These are phyloP conservation scores for Coemansia sp. DNA, from an alignment of 192 early-diverging fungal genomes.

Conservation along the genomic window DNA sequence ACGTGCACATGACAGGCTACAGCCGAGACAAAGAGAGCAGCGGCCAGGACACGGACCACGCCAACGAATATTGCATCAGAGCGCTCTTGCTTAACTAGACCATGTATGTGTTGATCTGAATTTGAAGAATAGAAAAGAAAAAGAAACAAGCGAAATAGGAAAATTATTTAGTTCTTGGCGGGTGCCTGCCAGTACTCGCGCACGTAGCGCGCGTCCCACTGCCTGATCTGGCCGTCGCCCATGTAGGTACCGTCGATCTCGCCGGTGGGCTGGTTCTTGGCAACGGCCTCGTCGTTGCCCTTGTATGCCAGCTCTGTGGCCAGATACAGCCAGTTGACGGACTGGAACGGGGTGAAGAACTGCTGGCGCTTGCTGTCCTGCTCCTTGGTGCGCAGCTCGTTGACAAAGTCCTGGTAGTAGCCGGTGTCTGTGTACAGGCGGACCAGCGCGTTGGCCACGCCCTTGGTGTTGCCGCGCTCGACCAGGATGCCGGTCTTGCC, in stretches of 20 bases:
- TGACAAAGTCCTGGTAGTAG: conserved; percentile 57
- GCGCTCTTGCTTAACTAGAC: background rate
- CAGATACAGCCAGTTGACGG: conserved; percentile 75
- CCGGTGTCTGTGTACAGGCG: conserved; percentile 59
- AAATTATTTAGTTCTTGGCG: background rate
- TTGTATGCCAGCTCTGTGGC: conserved; percentile 59
- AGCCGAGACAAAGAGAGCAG: background rate
- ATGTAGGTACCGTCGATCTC: conserved; percentile 49
- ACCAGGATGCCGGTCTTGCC: conserved; percentile 69
- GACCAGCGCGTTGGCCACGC: conserved; percentile 63
- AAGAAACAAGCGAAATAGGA: background rate
- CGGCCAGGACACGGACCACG: background rate
- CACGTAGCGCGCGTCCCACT: conserved; percentile 51
- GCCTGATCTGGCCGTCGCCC: conserved; percentile 44
- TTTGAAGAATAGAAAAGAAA: background rate
- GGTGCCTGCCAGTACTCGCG: conserved; percentile 48
- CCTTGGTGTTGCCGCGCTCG: conserved; percentile 60
- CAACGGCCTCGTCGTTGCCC: conserved; percentile 38
- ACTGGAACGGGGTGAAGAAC: conserved; percentile 67
- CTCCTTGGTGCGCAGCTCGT: conserved; percentile 52
- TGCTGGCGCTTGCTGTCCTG: conserved; percentile 63
- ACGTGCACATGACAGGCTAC: conserved; percentile 31
- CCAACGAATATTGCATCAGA: background rate
- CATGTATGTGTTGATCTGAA: background rate
- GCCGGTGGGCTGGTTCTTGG: conserved; percentile 32